Conservation (phyloP, 2,329 filamentous ascomycete species). For the Aspergillus brasiliensis region DNA sequence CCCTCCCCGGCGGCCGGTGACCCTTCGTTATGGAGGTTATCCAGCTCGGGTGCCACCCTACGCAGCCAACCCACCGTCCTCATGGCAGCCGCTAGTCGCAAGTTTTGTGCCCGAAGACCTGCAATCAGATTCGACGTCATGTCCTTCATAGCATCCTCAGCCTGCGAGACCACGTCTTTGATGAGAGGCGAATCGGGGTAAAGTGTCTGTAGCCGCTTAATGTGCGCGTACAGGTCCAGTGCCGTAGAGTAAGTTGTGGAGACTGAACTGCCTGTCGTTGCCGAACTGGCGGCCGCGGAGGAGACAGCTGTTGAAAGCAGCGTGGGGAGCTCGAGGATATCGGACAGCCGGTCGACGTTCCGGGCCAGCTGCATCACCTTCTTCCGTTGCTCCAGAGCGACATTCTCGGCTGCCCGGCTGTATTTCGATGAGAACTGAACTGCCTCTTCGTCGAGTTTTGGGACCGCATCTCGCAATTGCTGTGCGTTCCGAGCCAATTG, state of each 20-base stretch:
- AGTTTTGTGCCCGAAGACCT: conserved; percentile 71
- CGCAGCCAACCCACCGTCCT: conserved; percentile 90
- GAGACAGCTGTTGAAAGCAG: conserved; percentile 74
- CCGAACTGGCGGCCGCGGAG: conserved; percentile 43
- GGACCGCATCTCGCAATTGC: conserved; percentile 71
- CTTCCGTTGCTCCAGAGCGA: conserved; percentile 71
- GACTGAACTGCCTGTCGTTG: conserved; percentile 46
- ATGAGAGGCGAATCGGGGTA: conserved; percentile 80
- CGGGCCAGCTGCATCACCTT: conserved; percentile 78
- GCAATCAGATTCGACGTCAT: conserved; percentile 83
- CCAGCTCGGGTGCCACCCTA: conserved; percentile 79
- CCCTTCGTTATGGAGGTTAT: conserved; percentile 42
- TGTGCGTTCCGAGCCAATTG: conserved; percentile 65
- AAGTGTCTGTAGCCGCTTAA: conserved; percentile 78
- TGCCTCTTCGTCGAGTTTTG: conserved; percentile 75
- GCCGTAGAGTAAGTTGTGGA: conserved; percentile 82
- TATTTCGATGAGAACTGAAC: conserved; percentile 82
- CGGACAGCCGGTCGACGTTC: conserved; percentile 86
- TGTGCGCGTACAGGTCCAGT: conserved; percentile 89
- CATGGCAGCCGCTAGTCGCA: conserved; percentile 88
- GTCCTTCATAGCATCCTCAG: conserved; percentile 82
- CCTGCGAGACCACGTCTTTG: conserved; percentile 70
- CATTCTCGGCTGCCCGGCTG: conserved; percentile 69
- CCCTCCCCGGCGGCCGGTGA: conserved; percentile 56
- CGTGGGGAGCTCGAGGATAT: conserved; percentile 86